These are phyloP conservation scores for Rhynchosporium secalis DNA, from an alignment of 2,329 filamentous ascomycete species.

Conservation along the genomic window DNA sequence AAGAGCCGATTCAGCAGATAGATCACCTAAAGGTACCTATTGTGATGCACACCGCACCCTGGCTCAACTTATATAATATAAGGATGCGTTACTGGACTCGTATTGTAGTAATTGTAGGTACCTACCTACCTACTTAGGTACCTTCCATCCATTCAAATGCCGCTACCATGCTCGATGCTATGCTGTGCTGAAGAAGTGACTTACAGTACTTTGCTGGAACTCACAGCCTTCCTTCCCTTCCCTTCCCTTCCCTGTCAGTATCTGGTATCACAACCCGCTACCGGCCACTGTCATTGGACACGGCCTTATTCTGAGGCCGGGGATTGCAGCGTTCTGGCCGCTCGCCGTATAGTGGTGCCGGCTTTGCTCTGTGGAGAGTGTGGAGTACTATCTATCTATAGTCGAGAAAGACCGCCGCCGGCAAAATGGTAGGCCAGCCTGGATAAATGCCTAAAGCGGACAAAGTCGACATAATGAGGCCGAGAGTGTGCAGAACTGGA, in stretches of 20 bases:
- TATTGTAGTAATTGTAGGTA: too few species aligned
- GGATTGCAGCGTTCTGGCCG: slow-evolving; percentile 7
- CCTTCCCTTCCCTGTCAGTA: neutral
- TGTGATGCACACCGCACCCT: too few species aligned
- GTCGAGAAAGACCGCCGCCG: neutral
- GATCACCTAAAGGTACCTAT: too few species aligned
- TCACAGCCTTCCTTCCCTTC: neutral
- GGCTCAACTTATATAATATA: too few species aligned
- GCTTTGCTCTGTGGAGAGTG: neutral
- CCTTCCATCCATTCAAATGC: too few species aligned
- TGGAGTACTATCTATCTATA: neutral
- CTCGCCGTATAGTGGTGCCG: neutral
- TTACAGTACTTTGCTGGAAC: too few species aligned
- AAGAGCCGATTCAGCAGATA: too few species aligned
- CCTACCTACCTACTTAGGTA: too few species aligned
- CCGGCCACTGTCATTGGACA: slow-evolving; percentile 1
- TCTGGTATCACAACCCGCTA: neutral
- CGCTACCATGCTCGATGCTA: too few species aligned
- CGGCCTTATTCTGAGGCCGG: slow-evolving; percentile 12
- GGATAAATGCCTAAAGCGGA: slow-evolving; percentile 7
- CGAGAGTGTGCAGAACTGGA: slow-evolving; percentile 12
- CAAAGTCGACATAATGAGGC: slow-evolving; percentile 17
- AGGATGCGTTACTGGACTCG: too few species aligned
- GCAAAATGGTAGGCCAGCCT: slow-evolving; percentile 7
- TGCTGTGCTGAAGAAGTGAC: too few species aligned